Evolutionary conservation across 1,139 yeast species (phyloP).

Genomic region (Neolecta irregularis): DNA sequence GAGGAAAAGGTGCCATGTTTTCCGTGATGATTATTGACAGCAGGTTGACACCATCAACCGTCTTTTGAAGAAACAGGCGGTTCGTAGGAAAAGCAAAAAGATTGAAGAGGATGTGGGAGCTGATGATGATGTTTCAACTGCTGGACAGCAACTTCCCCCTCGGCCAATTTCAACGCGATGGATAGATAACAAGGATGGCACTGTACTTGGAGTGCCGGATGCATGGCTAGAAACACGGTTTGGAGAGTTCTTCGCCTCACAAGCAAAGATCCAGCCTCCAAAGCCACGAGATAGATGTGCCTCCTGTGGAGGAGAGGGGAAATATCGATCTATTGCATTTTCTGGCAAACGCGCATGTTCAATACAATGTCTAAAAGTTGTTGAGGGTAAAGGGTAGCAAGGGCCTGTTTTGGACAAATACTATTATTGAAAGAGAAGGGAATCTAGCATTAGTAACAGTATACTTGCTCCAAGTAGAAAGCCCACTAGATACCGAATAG

Average conservation of each 20-base stretch:
- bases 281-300: background rate
- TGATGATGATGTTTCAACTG: constrained; percentile 1
- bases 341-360: background rate
- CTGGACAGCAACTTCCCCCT: background rate
- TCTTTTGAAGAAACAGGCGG: constrained; percentile 2
- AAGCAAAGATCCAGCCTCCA: background rate
- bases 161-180: constrained; percentile 1
- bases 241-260: background rate
- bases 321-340: background rate
- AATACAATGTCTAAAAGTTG: constrained; percentile 1
- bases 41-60: constrained; percentile 1
- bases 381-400: background rate
- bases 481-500: constrained; percentile 6
- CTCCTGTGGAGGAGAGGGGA: background rate
- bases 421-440: too few species aligned
- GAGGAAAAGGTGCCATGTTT: constrained; percentile 56
- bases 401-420: background rate
- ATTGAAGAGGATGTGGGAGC: background rate
- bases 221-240: constrained; percentile 1
- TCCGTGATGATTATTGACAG: too few species aligned
- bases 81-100: background rate
- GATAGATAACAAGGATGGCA: constrained; percentile 1
- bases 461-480: constrained; percentile 9
- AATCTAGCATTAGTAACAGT: constrained; percentile 11
- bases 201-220: background rate